Evolutionary conservation across 1,284 basidiomycete genomes (phyloP), one percentile per base, ranked within the genome.

Genomic region (Xerocomus minutiporus): DNA sequence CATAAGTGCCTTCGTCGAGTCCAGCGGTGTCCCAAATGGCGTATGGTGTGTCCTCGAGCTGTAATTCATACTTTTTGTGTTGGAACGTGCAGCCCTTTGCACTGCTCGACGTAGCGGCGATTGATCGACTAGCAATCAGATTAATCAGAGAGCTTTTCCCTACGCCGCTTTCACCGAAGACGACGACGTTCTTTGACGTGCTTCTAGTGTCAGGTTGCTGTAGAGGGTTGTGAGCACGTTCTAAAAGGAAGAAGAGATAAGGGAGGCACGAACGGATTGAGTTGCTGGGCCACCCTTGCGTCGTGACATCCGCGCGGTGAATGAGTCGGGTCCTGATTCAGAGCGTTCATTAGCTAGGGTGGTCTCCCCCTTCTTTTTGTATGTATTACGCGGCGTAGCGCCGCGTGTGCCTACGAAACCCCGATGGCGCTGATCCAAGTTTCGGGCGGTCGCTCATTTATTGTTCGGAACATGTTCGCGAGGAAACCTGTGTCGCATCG

Each of bases 81-180:
- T 56, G 49, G 41, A 70, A 66, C 42, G 65, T 70, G 65, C 63
- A 70, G 4, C 64, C 62, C 46, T 53, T 66, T 36, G 55, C 61
- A 46, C 55, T 53, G 46, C 59, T 67, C 9, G 65, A 64, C 20
- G 65, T 62, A 1, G 50, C 51, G 55, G 65, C 65, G 50, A 66
- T 56, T 50, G 64, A 62, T 66, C 57, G 66, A 53, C 67, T 62
- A 54, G 64, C 65, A 43, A 69, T 62, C 55, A 63, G 53, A 50
- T 68, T 69, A 46, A 69, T 58, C 50, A 66, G 48, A 49, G 63
- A 68, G 55, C 66, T 65, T 49, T 66, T 69, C 25, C 66, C 65
- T 38, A 63, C 61, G 2, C 64, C 64, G 32, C 54, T 55, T 55
- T 65, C 67, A 28, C 67, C 64, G 15, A 66, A 66, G 47, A 67